phyloP scores from a whole-genome alignment of 371 early-diverging fungal genomes.

The Rhizopus sp. region DNA sequence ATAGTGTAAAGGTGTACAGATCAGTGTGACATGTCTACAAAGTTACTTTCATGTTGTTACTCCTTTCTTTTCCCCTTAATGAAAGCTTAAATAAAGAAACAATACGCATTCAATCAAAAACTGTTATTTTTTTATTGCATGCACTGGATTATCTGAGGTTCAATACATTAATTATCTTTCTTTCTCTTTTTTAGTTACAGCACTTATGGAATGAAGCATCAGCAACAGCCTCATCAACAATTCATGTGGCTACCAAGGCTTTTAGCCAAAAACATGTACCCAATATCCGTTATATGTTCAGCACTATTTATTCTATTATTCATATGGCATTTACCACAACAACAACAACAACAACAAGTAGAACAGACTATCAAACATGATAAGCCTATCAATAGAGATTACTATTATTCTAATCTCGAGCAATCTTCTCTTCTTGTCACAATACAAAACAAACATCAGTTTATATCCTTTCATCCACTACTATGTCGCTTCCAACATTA shows the following conservation, averaged over 20 bases:
- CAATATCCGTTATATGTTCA: background rate
- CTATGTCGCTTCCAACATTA: constrained; percentile 45
- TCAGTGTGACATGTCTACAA: too few relatives aligned
- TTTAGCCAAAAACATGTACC: background rate
- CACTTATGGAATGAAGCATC: too few relatives aligned
- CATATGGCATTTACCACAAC: background rate
- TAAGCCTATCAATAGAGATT: background rate
- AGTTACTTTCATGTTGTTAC: too few relatives aligned
- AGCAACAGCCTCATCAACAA: constrained; percentile 11
- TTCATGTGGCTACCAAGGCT: background rate
- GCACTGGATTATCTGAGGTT: too few relatives aligned
- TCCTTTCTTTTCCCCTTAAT: too few relatives aligned
- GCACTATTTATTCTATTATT: background rate
- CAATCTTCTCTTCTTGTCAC: constrained; percentile 20
- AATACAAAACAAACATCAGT: constrained; percentile 36
- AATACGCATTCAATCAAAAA: too few relatives aligned
- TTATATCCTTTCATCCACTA: constrained; percentile 41
- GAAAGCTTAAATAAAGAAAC: too few relatives aligned
- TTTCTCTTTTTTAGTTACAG: too few relatives aligned
- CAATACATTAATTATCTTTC: too few relatives aligned
- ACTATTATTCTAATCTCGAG: constrained; percentile 10
- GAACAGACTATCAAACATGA: background rate
- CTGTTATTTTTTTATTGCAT: too few relatives aligned
- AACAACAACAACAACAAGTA: too few relatives aligned
- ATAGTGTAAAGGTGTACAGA: too few relatives aligned